Evolutionary conservation across 2,329 filamentous ascomycete species (phyloP), one percentile per base, ranked within the genome.

Genomic region (Xylaria polymorpha): DNA sequence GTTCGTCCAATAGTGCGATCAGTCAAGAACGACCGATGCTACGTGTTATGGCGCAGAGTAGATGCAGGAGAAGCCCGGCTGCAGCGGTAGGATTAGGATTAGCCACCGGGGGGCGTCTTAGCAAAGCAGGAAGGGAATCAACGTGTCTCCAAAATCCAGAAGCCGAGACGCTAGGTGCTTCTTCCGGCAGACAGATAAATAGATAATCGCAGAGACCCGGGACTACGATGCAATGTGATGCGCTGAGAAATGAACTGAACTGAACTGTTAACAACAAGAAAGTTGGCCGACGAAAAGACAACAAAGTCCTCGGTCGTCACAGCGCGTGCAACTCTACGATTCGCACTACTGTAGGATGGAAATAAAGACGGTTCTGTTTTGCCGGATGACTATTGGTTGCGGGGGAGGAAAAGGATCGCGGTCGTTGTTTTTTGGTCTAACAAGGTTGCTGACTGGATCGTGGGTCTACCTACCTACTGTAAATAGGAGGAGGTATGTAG

Each of bases 1-100:
- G 44, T 44, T 41, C 41, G 60, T 37, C 46, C 35, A 61, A 59
- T 46, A 35, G 61, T 55, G 44, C 4, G 32, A 20, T 48, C 14
- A 37, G 66, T 68, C 12, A 61, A 44, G 63, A 43, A 43, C 61
- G 56, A 48, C 39, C 46, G 53, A 66, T 63, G 53, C 56, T 46
- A 56, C 66, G 66, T 66, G 32, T 50, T 46, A 55, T 58, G 64
- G 57, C 37, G 53, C 67, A 61, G 56, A 58, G 43, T 39, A 53
- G 51, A 48, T 59, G 67, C 67, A 64, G 39, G 57, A 64, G 67
- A 73, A 71, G 63, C 58, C 65, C 58, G 62, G 67, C 67, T 67
- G 68, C 63, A 55, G 48, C 15, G 41, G 39, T 10, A 20, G 37
- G 25, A 44, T 32, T 57, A 2, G 43, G 7, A 29, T 29, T 29